Evolutionary conservation across 2,329 filamentous ascomycete genomes (phyloP).

Genomic region (Curvularia hawaiiensis): DNA sequence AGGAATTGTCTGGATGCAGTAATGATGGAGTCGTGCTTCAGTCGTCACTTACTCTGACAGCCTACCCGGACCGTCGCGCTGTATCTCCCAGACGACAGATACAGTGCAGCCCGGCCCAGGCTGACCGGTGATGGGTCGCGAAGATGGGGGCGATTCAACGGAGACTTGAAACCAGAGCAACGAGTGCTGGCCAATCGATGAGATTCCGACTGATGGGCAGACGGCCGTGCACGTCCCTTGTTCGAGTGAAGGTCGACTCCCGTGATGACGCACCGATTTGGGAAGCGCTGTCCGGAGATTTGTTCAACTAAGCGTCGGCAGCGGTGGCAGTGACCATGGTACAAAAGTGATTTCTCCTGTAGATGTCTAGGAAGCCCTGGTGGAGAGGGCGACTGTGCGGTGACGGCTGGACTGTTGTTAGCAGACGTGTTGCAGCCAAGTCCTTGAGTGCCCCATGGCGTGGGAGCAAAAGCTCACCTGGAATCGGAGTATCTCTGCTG

Average conservation of each 20-base stretch:
- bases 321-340: conserved; percentile 26
- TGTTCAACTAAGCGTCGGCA: conserved; percentile 36
- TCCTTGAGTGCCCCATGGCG: conserved; percentile 24
- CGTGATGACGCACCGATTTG: conserved; percentile 33
- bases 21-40: conserved; percentile 4
- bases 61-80: conserved; percentile 41
- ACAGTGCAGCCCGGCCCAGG: conserved; percentile 42
- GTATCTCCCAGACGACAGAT: conserved; percentile 37
- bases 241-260: conserved; percentile 40
- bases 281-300: conserved; percentile 38
- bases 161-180: conserved; percentile 30
- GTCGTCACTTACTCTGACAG: conserved; percentile 36
- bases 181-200: conserved; percentile 41
- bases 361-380: conserved; percentile 28
- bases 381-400: conserved; percentile 24
- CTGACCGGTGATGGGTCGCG: conserved; percentile 36
- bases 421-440: conserved; percentile 14
- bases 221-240: conserved; percentile 33
- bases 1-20: not conserved
- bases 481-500: conserved; percentile 37
- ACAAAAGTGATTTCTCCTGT: conserved; percentile 21
- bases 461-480: conserved; percentile 28
- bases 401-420: conserved; percentile 37
- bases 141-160: conserved; percentile 33
- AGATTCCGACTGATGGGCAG: conserved; percentile 27